Evolutionary conservation across 208 protist species (phyloP), one percentile per base, ranked within the genome.

Genomic region (Crithidia brevicula): DNA sequence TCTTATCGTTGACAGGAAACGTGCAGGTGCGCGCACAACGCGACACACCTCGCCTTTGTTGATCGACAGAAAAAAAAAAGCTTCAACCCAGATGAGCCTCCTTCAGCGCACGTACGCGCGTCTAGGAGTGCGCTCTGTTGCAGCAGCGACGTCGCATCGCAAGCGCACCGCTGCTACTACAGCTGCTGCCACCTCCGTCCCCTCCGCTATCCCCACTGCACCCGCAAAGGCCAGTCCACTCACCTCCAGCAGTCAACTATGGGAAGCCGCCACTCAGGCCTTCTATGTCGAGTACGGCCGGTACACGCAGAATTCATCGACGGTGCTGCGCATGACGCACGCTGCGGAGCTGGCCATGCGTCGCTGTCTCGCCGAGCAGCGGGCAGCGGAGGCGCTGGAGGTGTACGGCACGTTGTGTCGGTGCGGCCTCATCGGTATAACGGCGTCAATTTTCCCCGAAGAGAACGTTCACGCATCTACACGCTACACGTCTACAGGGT

Each of bases 331-430:
- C 53, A 51, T 79, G 54, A 68, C 47, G 16, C 20, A 22, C 13
- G 66, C 58, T 20, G 81, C 81, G 20, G 59, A 46, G 23, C 34
- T 27, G 1, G 77, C 78, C 15, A 94, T 94, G 88, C 68, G 47
- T n/a, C 31, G 71, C 22, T 94, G 88, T 51, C 72, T 94, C 9
- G 27, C 49, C 10, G 61, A 79, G 46, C 56, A 64, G n/a, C 79
- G 75, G 20, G 51, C 82, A 33, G 58, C 47, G 2, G 88, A 94
- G 50, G 88, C 88, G 7, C 53, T 90, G 4, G 73, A 84, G 22
- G 68, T 91, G 23, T 82, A 94, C 62, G 56, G 70, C 25, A 61
- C 75, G 7, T 60, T 54, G 61, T 86, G 65, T 79, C 79, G 36
- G 62, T 83, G 58, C 69, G 82, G 57, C 30, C 34, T 45, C 47